These are phyloP conservation scores for Pseudocercospora ulei DNA, from an alignment of 2,329 filamentous ascomycete genomes.

Conservation along the genomic window DNA sequence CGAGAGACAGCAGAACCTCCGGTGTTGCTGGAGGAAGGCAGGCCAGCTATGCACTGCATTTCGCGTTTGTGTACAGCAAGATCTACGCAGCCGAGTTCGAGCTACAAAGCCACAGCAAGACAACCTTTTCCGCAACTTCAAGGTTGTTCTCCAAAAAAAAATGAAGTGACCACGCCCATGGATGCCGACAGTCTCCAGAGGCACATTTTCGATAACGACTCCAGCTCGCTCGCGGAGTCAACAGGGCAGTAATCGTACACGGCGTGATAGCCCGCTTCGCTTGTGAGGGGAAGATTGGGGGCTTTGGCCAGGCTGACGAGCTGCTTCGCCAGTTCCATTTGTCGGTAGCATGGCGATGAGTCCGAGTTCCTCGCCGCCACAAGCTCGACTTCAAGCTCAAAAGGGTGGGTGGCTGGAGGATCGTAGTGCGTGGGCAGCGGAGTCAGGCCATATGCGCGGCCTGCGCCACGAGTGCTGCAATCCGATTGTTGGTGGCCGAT, in stretches of 20 bases:
- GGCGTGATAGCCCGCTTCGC: slow-evolving; percentile 47
- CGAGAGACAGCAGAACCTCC: too few relatives aligned
- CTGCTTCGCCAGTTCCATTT: slow-evolving; percentile 37
- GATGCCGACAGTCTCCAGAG: slow-evolving; percentile 40
- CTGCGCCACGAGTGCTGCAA: slow-evolving; percentile 14
- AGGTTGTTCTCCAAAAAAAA: slow-evolving; percentile 49
- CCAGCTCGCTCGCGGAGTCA: slow-evolving; percentile 47
- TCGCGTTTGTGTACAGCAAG: background rate
- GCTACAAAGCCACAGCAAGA: slow-evolving; percentile 13
- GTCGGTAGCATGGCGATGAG: slow-evolving; percentile 36
- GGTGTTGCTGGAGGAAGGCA: too few relatives aligned
- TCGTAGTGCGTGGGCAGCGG: slow-evolving; percentile 32
- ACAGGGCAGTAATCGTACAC: slow-evolving; percentile 49
- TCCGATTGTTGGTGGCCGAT: background rate
- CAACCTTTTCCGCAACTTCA: slow-evolving; percentile 36
- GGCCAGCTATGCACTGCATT: too few relatives aligned
- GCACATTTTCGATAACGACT: slow-evolving; percentile 39
- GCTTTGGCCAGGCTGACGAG: slow-evolving; percentile 44
- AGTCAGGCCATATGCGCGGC: slow-evolving; percentile 33
- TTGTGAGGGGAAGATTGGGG: slow-evolving; percentile 44
- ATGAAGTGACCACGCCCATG: slow-evolving; percentile 50
- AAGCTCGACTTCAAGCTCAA: slow-evolving; percentile 24
- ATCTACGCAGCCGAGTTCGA: slow-evolving; percentile 1
- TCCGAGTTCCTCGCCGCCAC: slow-evolving; percentile 26
- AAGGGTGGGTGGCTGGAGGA: slow-evolving; percentile 28